Evolutionary conservation across 228 moss, liverwort and hornwort species (phyloP), one percentile per base, ranked within the genome.

Genomic region (Sphagnum magellanicum): DNA sequence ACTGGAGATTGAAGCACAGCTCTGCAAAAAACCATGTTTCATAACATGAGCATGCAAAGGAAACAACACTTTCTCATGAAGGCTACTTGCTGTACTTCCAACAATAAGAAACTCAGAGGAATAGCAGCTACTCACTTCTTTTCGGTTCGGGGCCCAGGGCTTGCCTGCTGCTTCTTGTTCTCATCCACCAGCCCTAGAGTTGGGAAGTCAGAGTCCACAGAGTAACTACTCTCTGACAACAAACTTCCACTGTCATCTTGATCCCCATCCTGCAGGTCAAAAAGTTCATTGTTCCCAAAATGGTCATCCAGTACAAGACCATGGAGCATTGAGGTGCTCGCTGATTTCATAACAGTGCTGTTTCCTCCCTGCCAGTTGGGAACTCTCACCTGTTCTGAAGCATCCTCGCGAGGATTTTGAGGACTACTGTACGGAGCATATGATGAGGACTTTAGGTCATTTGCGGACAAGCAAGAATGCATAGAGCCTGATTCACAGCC

Each of bases 221-320:
- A 86, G 61, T 79, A 48, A 32, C 77, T 71, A 55, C 77, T 77
- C 49, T 79, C 79, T 11, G 86, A 79, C 48, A 77, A 79, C 52
- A 79, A 75, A 60, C 82, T 86, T 16, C 75, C 65, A 10, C 63
- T 79, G 63, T 86, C 86, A 32, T 82, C 77, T 75, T 71, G 72
- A 48, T 63, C 79, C 70, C 78, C 81, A 59, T 68, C 77, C 61
- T 77, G 68, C 14, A 73, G 65, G 48, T 75, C 73, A 68, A 79
- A 77, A 49, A 60, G 60, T 14, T 77, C 79, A 13, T 82, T 75
- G 53, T 69, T 79, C 64, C 71, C 64, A 49, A 66, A 77, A 55
- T 79, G 77, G 10, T 73, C 86, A 59, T 72, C 75, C 67, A 82
- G 67, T 50, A 74, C 74, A 32, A 79, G 77, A 67, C 82, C 74